Base-by-base conservation (phyloP, 345 rosid genomes). In the Tarenaya hassleriana region DNA sequence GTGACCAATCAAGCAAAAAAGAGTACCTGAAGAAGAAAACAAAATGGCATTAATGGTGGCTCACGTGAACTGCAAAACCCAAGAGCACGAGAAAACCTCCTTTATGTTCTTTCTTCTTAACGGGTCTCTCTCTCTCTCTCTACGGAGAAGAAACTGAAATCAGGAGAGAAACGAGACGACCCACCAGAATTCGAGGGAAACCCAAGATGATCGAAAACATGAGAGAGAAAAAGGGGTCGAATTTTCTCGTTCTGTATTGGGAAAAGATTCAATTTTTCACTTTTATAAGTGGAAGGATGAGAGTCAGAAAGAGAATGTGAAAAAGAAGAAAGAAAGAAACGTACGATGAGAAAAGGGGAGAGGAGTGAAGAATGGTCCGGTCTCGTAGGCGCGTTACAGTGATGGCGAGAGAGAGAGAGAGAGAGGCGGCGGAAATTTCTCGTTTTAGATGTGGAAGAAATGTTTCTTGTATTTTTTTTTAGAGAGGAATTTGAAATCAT, bases 191-290 rank as follows among this genome's bases (percentile, higher is more conserved):
- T 20, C 4, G 37, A 60, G 51, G 16, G 41, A 33, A 16, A 46
- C 62, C 67, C 61, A 47, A 50, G 68, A 32, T 21, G 62, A 58
- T n/a, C 29, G 54, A 16, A 47, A 52, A 60, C 68, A 47, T 48
- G 34, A 41, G 54, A 58, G 38, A 14, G 27, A 46, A 50, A 55
- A 17, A 35, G 43, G 29, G 29, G 29, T 24, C 29, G 29, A 24
- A 2, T 24, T 24, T 24, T 24, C 29, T 24, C 29, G 29, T 24
- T 24, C 29, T 24, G 29, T 24, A 24, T 24, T 2, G 29, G 5
- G 29, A 24, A 24, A 24, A 24, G 29, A 24, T 24, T 24, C 29
- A 24, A 24, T 24, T 24, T 24, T 24, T 24, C 29, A 24, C 2
- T 24, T 24, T 24, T 24, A 24, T 24, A 24, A 2, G n/a, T n/a